Percentiles rank a stretch among this genome's conserved stretches.
Conservation (phyloP, 176 grass and related monocot species). For the Triticum aestivum region IWGSC_CS_RefSeq_v2.1 NC_057812.1:146862670-146863169, state of each 20-base stretch:
- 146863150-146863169: constrained; percentile 58
- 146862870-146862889: constrained; percentile 81
- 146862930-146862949: constrained; percentile 39
- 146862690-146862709: constrained; percentile 65
- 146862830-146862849: constrained; percentile 86
- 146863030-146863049: constrained; percentile 85
- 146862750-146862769: neutral
- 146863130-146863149: constrained; percentile 75
- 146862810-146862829: constrained; percentile 64
- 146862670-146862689: constrained; percentile 62
- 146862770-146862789: neutral
- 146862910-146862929: constrained; percentile 52
- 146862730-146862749: neutral
- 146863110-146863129: constrained; percentile 71
- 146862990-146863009: constrained; percentile 55
- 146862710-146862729: constrained; percentile 48
- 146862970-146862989: constrained; percentile 76
- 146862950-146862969: constrained; percentile 81
- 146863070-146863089: constrained; percentile 93
- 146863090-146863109: constrained; percentile 76
- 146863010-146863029: constrained; percentile 88
- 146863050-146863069: constrained; percentile 81
- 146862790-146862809: constrained; percentile 4
- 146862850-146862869: constrained; percentile 84
- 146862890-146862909: constrained; percentile 70